Base-by-base conservation (phyloP, 352 stramenopile species). In the Pythium pectinolyticum region DNA sequence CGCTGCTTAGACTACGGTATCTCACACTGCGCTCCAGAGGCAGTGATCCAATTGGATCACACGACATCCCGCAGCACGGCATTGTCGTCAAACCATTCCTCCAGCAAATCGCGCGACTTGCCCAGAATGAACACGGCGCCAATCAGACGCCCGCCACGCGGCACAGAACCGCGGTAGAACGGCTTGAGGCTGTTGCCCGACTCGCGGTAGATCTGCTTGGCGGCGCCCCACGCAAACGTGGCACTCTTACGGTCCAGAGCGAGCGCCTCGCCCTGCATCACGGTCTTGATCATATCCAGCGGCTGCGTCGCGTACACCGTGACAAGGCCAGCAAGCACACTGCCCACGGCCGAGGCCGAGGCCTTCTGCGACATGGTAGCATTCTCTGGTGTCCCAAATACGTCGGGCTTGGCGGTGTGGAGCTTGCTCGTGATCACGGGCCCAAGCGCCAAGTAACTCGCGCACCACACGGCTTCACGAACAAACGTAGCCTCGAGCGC, bases 61-160 rank as follows among this genome's bases (percentile, higher is more conserved):
- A 65, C 49, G 27, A 65, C 57, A 39, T 51, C 41, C 9, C 20
- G n/a, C 28, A 92, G 71, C 28, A 92, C 41, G 45, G 69, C 61
- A 59, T 90, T 75, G 48, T 83, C 77, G 28, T 89, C 80, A 60
- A 92, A 90, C 41, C 82, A 30, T 57, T 88, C 74, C 64, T 94
- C 86, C 10, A 94, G 71, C 48, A 73, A 65, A 53, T 88, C 81
- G 46, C 84, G 84, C 47, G 84, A 75, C 58, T 90, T 79, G 32
- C 83, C 82, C 34, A 94, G 66, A 63, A 94, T 93, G 56, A 94
- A 92, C 14, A 94, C 86, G 14, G 86, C 86, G 22, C 86, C 86
- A 27, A 94, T 70, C 25, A 94, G 69, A n/a, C 86, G 86, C n/a
- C 76, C 78, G 59, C 86, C 86, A 63, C 86, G 84, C 7, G 84